These are phyloP conservation scores for Pogostemon cablin DNA, from an alignment of 257 asterid species.

Conservation along the genomic window DNA sequence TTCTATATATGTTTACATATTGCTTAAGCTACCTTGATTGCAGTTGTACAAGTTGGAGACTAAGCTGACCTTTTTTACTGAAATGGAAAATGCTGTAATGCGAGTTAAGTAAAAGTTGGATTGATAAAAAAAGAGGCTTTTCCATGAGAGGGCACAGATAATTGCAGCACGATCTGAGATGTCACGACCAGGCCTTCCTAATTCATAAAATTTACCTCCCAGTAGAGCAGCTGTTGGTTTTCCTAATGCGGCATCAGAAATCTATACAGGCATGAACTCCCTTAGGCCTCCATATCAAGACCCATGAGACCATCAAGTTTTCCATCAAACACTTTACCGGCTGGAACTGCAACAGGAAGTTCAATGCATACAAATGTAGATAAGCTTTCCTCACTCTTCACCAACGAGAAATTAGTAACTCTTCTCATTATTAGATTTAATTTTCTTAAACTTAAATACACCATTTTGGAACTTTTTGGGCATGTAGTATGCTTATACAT, in stretches of 20 bases:
- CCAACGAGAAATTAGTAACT: too few species aligned
- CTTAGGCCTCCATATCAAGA: constrained; percentile 69
- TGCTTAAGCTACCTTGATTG: constrained; percentile 38
- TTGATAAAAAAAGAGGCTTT: constrained; percentile 83
- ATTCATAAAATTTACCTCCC: constrained; percentile 52
- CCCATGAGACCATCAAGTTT: constrained; percentile 60
- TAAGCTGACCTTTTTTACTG: constrained; percentile 78
- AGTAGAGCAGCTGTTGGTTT: constrained; percentile 57
- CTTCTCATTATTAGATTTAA: too few species aligned
- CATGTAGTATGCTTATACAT: too few species aligned
- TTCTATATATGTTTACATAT: constrained; percentile 22
- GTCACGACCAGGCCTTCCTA: constrained; percentile 60
- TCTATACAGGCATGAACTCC: constrained; percentile 59
- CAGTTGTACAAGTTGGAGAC: constrained; percentile 93
- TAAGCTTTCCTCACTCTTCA: constrained; percentile 44
- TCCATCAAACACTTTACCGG: constrained; percentile 48
- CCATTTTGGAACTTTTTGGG: too few species aligned
- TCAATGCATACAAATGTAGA: constrained; percentile 60
- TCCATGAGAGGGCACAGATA: constrained; percentile 89
- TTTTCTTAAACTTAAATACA: too few species aligned
- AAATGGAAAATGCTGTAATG: constrained; percentile 74
- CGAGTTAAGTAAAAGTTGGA: constrained; percentile 86
- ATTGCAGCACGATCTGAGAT: constrained; percentile 76
- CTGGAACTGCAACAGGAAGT: constrained; percentile 58
- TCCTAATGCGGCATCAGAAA: constrained; percentile 58